A percentile compares a stretch with the other conserved stretches of the same genome.
Conservation (phyloP, 2,329 filamentous ascomycete species). For the Xylaria multiplex region DNA sequence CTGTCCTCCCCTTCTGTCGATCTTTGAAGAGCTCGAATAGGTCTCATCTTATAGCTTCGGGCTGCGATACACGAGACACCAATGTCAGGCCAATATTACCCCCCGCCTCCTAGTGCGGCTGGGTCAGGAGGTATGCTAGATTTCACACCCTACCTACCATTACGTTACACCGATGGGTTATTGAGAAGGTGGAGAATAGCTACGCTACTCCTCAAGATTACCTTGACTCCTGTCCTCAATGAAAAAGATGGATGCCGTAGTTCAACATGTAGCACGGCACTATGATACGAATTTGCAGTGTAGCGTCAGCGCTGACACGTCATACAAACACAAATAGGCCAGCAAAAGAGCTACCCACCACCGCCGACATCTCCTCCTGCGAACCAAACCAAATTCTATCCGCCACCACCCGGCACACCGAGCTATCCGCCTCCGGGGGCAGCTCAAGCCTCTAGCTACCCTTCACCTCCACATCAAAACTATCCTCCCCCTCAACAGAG, state of each 20-base stretch:
- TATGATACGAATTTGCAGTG: not conserved
- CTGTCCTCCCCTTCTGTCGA: not conserved
- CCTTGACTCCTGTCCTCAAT: not conserved
- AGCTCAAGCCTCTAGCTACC: conserved; percentile 44
- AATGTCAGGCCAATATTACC: conserved; percentile 60
- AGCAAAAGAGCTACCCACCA: conserved; percentile 56
- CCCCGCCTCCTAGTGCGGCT: conserved; percentile 56
- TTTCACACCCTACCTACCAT: conserved; percentile 25
- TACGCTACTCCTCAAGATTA: not conserved
- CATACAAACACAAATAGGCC: conserved; percentile 34
- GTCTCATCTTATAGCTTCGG: not conserved
- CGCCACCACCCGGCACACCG: conserved; percentile 54
- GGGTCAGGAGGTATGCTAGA: conserved; percentile 47
- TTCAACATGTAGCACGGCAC: conserved; percentile 12
- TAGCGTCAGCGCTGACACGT: conserved; percentile 20
- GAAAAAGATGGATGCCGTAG: not conserved
- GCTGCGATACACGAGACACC: conserved; percentile 2
- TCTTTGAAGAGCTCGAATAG: not conserved
- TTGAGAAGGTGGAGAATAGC: not conserved
- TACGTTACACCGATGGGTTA: conserved; percentile 34
- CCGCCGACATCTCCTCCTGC: conserved; percentile 61
- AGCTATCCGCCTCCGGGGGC: conserved; percentile 47
- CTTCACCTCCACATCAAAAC: conserved; percentile 43
- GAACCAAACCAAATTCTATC: conserved; percentile 57
- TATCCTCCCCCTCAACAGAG: conserved; percentile 36